Conservation (phyloP, 805 yeast species). For the Cyberlindnera amylophila region DNA sequence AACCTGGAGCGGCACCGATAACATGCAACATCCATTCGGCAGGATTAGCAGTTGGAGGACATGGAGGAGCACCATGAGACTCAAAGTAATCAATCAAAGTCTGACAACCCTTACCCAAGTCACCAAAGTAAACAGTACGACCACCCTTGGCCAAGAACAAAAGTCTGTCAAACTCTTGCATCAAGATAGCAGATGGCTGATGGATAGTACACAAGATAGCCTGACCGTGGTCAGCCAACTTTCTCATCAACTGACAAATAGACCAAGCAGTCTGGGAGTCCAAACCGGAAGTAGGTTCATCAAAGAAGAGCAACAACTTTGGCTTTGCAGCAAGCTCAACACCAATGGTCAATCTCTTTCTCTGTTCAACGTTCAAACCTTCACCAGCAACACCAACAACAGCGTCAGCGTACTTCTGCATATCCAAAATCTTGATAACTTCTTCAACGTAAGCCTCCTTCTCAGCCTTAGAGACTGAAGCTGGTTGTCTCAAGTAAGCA, state of each 20-base stretch:
- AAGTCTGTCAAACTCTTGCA: constrained; percentile 75
- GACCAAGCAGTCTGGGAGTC: constrained; percentile 71
- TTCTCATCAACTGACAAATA: constrained; percentile 56
- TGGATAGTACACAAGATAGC: constrained; percentile 74
- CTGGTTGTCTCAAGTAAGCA: constrained; percentile 66
- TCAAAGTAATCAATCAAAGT: constrained; percentile 66
- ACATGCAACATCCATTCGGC: constrained; percentile 92
- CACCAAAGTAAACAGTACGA: constrained; percentile 72
- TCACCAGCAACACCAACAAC: constrained; percentile 72
- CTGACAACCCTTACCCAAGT: constrained; percentile 55
- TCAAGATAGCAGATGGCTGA: constrained; percentile 78
- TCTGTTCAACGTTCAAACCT: constrained; percentile 61
- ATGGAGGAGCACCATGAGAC: constrained; percentile 55
- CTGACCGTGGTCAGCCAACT: constrained; percentile 56
- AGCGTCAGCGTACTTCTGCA: constrained; percentile 65
- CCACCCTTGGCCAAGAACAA: constrained; percentile 70
- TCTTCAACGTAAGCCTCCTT: constrained; percentile 65
- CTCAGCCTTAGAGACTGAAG: constrained; percentile 44
- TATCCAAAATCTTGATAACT: constrained; percentile 57
- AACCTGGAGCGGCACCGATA: constrained; percentile 80
- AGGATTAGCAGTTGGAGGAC: constrained; percentile 72
- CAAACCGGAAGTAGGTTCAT: constrained; percentile 68
- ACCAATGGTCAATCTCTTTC: constrained; percentile 64
- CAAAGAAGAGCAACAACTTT: constrained; percentile 53
- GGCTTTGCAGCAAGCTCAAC: constrained; percentile 68